phyloP scores from a whole-genome alignment of 2,329 filamentous ascomycete genomes.

The Talaromyces amestolkiae region DNA sequence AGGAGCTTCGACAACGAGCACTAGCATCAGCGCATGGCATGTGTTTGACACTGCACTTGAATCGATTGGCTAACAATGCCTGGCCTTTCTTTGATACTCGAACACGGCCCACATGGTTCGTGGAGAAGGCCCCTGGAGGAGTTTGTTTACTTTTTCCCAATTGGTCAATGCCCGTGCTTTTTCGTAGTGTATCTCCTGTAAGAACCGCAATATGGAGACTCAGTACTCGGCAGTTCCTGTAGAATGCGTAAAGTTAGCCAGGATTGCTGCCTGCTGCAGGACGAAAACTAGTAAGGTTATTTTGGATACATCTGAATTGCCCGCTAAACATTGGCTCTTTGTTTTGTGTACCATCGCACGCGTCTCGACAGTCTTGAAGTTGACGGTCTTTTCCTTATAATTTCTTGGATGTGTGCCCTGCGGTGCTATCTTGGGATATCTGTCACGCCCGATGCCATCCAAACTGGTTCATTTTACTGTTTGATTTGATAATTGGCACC shows the following conservation, averaged over 20 bases:
- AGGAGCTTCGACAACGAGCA: not conserved
- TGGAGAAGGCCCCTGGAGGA: not conserved
- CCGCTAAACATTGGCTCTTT: not conserved
- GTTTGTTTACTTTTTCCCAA: conserved; percentile 13
- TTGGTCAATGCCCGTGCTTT: conserved; percentile 14
- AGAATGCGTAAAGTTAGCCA: not conserved
- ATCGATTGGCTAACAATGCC: conserved; percentile 1
- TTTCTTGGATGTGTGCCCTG: not conserved
- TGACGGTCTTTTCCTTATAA: not conserved
- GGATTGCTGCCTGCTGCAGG: conserved; percentile 3
- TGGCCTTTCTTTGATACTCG: not conserved
- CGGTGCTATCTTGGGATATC: not conserved
- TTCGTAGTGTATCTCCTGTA: not conserved
- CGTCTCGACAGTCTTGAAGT: not conserved
- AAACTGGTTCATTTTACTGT: not conserved
- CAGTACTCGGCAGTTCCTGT: conserved; percentile 1
- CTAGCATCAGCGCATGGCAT: not conserved
- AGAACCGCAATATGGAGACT: not conserved
- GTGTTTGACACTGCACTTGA: not conserved
- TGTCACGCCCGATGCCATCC: not conserved
- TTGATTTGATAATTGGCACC: not conserved
- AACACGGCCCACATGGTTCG: not conserved
- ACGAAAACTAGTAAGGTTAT: not conserved
- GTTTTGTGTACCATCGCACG: not conserved
- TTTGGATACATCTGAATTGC: conserved; percentile 2